Base-by-base conservation (phyloP, 2,329 filamentous ascomycete species). In the Ascochyta lentis region DNA sequence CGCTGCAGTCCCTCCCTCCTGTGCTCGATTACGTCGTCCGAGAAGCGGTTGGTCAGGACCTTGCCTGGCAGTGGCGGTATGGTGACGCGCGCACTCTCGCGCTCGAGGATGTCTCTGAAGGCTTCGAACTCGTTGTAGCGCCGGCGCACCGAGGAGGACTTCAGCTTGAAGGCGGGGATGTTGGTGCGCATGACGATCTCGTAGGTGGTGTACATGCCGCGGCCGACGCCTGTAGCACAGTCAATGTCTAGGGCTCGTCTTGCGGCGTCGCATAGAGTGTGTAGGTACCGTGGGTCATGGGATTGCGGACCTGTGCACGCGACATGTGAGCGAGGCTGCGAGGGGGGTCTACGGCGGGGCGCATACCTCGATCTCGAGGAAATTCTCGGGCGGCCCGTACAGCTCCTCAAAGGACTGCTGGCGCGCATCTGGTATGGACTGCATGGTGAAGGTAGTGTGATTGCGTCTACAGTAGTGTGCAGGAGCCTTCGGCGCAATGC, bases 91-190 rank as follows among this genome's bases (percentile, higher is more conserved):
- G 93, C 93, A 68, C 87, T 91, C 80, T 99, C 95, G 67, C 95
- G 89, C 85, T 99, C 95, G 58, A 99, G 86, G 62, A 98, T 96
- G 78, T 99, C 95, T 74, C 95, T 91, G 78, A 99, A 99, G 80
- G 96, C 94, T 80, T 99, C 95, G 76, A 99, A 99, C 78, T 99
- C 95, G 54, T 90, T 95, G 82, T 99, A 99, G 48, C 95, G 91
- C 60, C 95, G 88, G 66, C 93, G 92, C 60, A 99, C 95, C 66
- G 88, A 86, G 63, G 88, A 92, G 75, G 77, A 76, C 63, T 93
- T 92, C 68, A 97, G 87, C 82, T 98, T 98, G 85, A 99, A 99
- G 68, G 95, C 93, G 55, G 95, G 95, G 74, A 99, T 99, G 81
- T 99, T 99, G 79, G 95, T 99, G 70, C 91, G 89, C 82, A 95